Evolutionary conservation across 345 rosid genomes (phyloP).

Genomic region (Rhodomyrtus tomentosa): DNA sequence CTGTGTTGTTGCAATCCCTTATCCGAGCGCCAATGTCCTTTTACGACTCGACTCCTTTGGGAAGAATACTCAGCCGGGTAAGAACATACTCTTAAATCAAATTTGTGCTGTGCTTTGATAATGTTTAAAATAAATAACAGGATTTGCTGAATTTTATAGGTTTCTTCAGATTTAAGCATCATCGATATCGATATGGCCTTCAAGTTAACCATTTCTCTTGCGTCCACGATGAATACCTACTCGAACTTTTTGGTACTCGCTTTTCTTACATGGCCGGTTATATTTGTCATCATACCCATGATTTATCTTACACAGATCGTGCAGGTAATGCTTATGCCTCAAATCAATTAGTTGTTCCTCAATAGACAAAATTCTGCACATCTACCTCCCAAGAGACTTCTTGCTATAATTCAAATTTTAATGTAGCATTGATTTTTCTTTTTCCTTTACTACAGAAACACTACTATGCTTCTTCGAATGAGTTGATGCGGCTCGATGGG

Average conservation of each 20-base stretch:
- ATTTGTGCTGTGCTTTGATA: not conserved
- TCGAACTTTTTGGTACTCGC: slow-evolving; percentile 16
- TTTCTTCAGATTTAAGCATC: slow-evolving; percentile 42
- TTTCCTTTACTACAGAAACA: slow-evolving; percentile 19
- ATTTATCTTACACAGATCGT: slow-evolving; percentile 23
- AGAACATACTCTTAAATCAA: not conserved
- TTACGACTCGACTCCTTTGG: slow-evolving; percentile 38
- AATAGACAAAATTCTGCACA: not conserved
- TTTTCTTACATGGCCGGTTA: slow-evolving; percentile 38
- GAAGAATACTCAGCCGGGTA: slow-evolving; percentile 46
- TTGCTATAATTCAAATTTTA: not conserved
- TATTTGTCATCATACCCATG: slow-evolving; percentile 36
- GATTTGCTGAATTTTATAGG: slow-evolving; percentile 12
- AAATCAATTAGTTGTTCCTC: not conserved
- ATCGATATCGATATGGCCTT: slow-evolving; percentile 30
- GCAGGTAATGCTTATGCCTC: slow-evolving; percentile 20
- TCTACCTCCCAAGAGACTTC: not conserved
- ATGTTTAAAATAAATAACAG: not conserved
- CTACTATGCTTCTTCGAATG: slow-evolving; percentile 42
- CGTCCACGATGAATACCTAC: slow-evolving; percentile 28
- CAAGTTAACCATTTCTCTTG: slow-evolving; percentile 10
- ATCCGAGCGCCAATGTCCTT: slow-evolving; percentile 40
- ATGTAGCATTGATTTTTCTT: not conserved
- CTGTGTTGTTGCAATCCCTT: slow-evolving; percentile 16
- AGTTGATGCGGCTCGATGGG: slow-evolving; percentile 44